These are phyloP conservation scores for Ceraceosorus guamensis DNA, from an alignment of 1,284 basidiomycete genomes.

Conservation along the genomic window DNA sequence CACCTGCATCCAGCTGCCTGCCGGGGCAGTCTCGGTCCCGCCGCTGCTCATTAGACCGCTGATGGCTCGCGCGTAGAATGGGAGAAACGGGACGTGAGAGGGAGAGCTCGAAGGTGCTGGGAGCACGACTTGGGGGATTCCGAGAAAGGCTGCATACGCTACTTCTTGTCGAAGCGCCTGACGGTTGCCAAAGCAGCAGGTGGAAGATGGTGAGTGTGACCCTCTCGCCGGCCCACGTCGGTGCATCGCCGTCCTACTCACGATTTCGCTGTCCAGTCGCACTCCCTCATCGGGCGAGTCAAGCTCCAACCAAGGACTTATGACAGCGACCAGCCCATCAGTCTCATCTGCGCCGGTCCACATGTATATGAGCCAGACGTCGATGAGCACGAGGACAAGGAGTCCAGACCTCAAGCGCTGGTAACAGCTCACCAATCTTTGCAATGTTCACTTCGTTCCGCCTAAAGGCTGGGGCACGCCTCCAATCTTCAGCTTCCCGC, in stretches of 20 bases:
- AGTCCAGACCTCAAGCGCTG: not conserved
- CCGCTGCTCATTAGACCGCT: constrained; percentile 25
- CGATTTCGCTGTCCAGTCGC: constrained; percentile 84
- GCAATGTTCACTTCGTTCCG: constrained; percentile 82
- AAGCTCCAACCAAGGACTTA: constrained; percentile 89
- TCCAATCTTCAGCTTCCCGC: constrained; percentile 77
- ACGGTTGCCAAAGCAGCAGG: not conserved
- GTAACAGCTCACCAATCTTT: constrained; percentile 51
- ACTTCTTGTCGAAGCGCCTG: constrained; percentile 90
- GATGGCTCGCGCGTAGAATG: constrained; percentile 86
- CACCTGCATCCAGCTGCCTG: constrained; percentile 28
- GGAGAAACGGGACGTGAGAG: constrained; percentile 60
- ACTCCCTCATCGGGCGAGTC: constrained; percentile 90
- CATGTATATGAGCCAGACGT: constrained; percentile 38
- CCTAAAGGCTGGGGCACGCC: constrained; percentile 69
- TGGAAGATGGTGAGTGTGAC: no score
- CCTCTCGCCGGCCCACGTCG: not conserved
- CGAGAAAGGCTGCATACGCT: constrained; percentile 84
- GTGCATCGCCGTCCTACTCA: not conserved
- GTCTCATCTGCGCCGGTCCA: constrained; percentile 61
- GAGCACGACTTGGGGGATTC: constrained; percentile 73
- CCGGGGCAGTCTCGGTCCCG: constrained; percentile 29
- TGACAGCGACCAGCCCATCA: constrained; percentile 66
- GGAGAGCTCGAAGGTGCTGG: constrained; percentile 72
- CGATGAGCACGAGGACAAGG: not conserved